These are phyloP conservation scores for Eucalyptus polyanthemos DNA, from an alignment of 345 rosid species.

Conservation along the genomic window DNA sequence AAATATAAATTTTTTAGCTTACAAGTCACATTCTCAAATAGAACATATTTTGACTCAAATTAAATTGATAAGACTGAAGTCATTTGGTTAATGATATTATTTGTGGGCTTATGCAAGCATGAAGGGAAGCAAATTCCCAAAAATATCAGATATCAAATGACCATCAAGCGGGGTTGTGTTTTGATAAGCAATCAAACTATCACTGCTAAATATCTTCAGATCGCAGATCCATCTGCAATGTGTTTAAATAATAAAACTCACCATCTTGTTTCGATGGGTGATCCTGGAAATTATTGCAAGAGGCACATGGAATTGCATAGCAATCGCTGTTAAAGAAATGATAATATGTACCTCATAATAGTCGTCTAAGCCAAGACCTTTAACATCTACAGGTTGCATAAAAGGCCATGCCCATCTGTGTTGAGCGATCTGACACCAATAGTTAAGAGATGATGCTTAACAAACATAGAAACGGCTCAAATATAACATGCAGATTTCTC, in stretches of 20 bases:
- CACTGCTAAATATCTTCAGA: background rate
- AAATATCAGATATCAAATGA: background rate
- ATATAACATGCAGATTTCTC: background rate
- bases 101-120: background rate
- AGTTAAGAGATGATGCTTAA: background rate
- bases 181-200: background rate
- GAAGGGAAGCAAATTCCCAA: background rate
- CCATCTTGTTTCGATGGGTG: background rate
- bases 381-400: slow-evolving; percentile 84
- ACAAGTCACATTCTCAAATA: background rate
- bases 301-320: background rate
- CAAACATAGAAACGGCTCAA: background rate
- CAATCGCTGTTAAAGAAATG: background rate
- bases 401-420: slow-evolving; percentile 91
- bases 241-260: background rate
- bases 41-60: background rate
- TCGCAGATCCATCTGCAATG: background rate
- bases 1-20: background rate
- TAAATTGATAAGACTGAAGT: background rate
- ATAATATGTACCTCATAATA: slow-evolving; percentile 51
- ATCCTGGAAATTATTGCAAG: background rate
- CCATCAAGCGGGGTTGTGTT: background rate
- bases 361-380: slow-evolving; percentile 78
- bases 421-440: slow-evolving; percentile 51
- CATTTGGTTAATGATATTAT: background rate